Evolutionary conservation across 2,329 filamentous ascomycete genomes (phyloP).

Genomic region (Hymenoscyphus salicellus): DNA sequence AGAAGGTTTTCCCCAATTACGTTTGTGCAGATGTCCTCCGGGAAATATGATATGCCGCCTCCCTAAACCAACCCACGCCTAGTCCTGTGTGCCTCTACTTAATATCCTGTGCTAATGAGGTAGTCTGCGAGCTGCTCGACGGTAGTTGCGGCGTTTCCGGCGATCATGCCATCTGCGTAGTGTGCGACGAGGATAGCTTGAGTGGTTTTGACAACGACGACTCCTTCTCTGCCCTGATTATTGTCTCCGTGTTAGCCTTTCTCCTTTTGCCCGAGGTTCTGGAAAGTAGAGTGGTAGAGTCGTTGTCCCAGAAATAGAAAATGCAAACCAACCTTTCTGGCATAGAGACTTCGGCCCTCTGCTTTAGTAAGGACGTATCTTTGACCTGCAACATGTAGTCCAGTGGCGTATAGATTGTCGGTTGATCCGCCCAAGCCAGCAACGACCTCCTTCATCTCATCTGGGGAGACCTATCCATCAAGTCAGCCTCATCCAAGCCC

Average conservation of each 20-base stretch:
- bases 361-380: slow-evolving; percentile 76
- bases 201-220: slow-evolving; percentile 80
- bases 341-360: slow-evolving; percentile 78
- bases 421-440: slow-evolving; percentile 48
- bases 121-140: slow-evolving; percentile 86
- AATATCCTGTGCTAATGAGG: slow-evolving; percentile 70
- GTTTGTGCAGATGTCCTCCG: slow-evolving; percentile 22
- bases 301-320: background rate
- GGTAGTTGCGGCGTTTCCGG: slow-evolving; percentile 71
- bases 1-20: slow-evolving; percentile 15
- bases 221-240: slow-evolving; percentile 69
- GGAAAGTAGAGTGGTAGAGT: background rate
- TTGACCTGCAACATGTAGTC: slow-evolving; percentile 71
- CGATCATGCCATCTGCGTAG: slow-evolving; percentile 71
- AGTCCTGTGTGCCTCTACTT: slow-evolving; percentile 35
- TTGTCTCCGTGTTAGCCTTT: background rate
- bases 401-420: slow-evolving; percentile 67
- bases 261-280: background rate
- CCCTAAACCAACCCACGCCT: background rate
- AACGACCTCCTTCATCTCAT: slow-evolving; percentile 58
- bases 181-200: slow-evolving; percentile 87
- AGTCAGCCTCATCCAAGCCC: slow-evolving; percentile 17
- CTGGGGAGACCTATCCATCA: slow-evolving; percentile 51
- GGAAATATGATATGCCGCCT: slow-evolving; percentile 4
- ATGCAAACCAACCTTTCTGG: slow-evolving; percentile 66